A percentile compares a stretch with the other conserved stretches of the same genome.
phyloP scores from a whole-genome alignment of 805 yeast species.

The Candida nemodendra region DNA sequence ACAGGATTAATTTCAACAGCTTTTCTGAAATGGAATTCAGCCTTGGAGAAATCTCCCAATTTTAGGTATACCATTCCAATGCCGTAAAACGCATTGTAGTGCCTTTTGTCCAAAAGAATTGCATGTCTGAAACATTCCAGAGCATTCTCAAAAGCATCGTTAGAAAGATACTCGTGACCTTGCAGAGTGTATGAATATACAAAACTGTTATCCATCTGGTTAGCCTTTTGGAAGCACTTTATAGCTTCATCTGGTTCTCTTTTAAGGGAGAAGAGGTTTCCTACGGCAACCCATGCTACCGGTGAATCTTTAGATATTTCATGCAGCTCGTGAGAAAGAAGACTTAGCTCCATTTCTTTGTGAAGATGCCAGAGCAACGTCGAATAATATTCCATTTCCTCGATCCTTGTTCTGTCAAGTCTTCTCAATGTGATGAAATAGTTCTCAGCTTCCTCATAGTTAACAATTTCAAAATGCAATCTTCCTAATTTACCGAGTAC shows the following conservation, averaged over 20 bases:
- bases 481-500: constrained; percentile 78
- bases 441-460: constrained; percentile 71
- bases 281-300: constrained; percentile 89
- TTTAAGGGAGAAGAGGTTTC: constrained; percentile 80
- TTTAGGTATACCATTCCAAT: constrained; percentile 91
- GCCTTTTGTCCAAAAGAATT: constrained; percentile 71
- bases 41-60: constrained; percentile 78
- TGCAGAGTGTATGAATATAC: constrained; percentile 89
- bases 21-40: constrained; percentile 82
- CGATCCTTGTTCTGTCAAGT: constrained; percentile 72
- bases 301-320: constrained; percentile 62
- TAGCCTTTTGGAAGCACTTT: constrained; percentile 79
- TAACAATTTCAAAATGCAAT: constrained; percentile 81
- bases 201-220: constrained; percentile 55
- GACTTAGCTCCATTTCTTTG: constrained; percentile 74
- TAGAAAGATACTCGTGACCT: constrained; percentile 88
- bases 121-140: constrained; percentile 79
- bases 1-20: constrained; percentile 89
- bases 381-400: constrained; percentile 89
- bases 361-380: constrained; percentile 92
- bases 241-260: constrained; percentile 89
- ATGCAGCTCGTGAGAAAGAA: constrained; percentile 75
- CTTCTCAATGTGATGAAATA: constrained; percentile 62
- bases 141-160: constrained; percentile 89
- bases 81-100: constrained; percentile 94